phyloP scores from a whole-genome alignment of 495 filamentous ascomycete species.

The Rhypophila decipiens region DNA sequence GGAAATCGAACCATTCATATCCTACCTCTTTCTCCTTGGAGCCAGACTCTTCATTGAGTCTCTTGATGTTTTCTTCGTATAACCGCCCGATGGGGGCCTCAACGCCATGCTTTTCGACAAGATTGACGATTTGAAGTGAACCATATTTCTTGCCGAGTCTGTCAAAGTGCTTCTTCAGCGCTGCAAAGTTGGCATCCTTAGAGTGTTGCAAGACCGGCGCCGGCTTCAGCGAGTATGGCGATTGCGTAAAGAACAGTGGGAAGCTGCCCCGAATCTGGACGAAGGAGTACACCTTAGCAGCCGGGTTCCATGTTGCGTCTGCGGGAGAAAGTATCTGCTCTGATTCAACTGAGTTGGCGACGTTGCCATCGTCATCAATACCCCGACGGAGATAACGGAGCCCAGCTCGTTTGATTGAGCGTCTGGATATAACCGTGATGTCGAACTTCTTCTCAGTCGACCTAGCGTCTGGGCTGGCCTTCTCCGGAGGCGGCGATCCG shows the following conservation, averaged over 20 bases:
- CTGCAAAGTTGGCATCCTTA: conserved; percentile 63
- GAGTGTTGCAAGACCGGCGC: conserved; percentile 75
- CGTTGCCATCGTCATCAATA: conserved; percentile 77
- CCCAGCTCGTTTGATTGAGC: conserved; percentile 77
- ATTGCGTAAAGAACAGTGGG: conserved; percentile 88
- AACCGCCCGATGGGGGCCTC: conserved; percentile 71
- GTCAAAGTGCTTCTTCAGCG: conserved; percentile 73
- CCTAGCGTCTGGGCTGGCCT: conserved; percentile 20
- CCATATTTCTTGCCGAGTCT: conserved; percentile 63
- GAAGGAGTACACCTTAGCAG: conserved; percentile 68
- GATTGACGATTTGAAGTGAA: conserved; percentile 65
- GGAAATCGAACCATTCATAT: conserved; percentile 97
- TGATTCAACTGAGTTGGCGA: conserved; percentile 88
- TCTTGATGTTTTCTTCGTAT: conserved; percentile 59
- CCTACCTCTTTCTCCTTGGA: conserved; percentile 41
- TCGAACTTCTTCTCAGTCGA: conserved; percentile 50
- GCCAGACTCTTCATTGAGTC: conserved; percentile 56
- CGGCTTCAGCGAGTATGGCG: conserved; percentile 87
- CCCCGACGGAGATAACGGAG: conserved; percentile 88
- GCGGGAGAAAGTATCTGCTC: conserved; percentile 78
- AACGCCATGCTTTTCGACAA: conserved; percentile 80
- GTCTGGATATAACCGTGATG: conserved; percentile 79
- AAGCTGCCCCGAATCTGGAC: conserved; percentile 83
- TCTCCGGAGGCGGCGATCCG: conserved; percentile 13
- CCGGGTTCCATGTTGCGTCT: conserved; percentile 47